Evolutionary conservation across 352 stramenopile genomes (phyloP), one percentile per base, ranked within the genome.

Genomic region (Phytophthora rubi): DNA sequence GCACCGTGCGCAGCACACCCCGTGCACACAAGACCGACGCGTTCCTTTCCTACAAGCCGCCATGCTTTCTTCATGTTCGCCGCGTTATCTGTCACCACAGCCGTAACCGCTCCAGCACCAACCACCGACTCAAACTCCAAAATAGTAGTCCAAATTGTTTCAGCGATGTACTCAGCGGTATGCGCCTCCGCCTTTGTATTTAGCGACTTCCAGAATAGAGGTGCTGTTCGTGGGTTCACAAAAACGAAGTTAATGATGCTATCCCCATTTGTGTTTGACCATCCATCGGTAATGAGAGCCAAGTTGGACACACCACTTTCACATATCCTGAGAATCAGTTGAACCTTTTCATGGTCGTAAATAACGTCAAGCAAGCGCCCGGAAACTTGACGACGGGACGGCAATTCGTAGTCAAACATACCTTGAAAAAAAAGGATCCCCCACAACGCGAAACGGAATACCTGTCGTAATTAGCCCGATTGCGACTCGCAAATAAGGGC

Each of bases 191-290:
- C n/a, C 2, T 28, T 37, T 1, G 63, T 52, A 16, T 54, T 32
- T 7, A 61, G 16, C 9, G 55, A 71, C 39, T 61, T 65, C 37
- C 48, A 65, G 23, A 64, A 71, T 9, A 52, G 4, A 7, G 56
- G 55, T 7, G 53, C 15, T 18, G 63, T 52, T 2, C 18, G 30
- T 2, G 63, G 26, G 12, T 57, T 67, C 4, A 60, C 58, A 5
- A 72, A 35, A 15, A 67, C 33, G 18, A 51, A 66, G 28, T 72
- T 67, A 13, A 65, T 71, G 3, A 65, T 60, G 37, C 56, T 61
- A 26, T 72, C 56, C 9, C 45, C 58, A 8, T 48, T 62, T 4
- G 18, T 48, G 16, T 54, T 66, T 0, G 57, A 62, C 57, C 57
- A 71, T 3, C 57, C 57, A 45, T 71, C 65, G 0, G 51, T 70